These are phyloP conservation scores for Tuber microsphaerosporum DNA, from an alignment of 495 filamentous ascomycete genomes.

Conservation along the genomic window DNA sequence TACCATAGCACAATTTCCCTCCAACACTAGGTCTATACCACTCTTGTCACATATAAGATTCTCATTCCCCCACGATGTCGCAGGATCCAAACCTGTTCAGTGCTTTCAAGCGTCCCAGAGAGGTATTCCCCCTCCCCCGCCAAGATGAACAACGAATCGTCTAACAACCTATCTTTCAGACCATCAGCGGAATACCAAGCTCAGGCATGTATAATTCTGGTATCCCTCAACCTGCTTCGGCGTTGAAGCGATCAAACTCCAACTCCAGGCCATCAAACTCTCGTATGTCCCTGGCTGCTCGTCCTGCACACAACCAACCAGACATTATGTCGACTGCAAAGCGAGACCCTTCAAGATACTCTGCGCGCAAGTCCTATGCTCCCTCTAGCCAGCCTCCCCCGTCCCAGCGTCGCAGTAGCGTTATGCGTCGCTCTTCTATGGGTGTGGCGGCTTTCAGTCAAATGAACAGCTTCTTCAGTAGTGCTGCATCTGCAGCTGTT, in stretches of 20 bases:
- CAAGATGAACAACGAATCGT: constrained; percentile 4
- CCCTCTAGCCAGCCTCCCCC: constrained; percentile 51
- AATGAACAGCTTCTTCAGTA: constrained; percentile 72
- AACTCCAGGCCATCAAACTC: constrained; percentile 72
- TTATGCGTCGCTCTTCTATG: constrained; percentile 64
- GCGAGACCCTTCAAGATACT: constrained; percentile 59
- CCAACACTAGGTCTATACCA: not conserved
- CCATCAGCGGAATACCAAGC: constrained; percentile 55
- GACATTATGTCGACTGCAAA: constrained; percentile 78
- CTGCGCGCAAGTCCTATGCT: constrained; percentile 64
- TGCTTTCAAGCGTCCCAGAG: constrained; percentile 57
- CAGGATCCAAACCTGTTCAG: constrained; percentile 66
- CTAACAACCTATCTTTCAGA: constrained; percentile 47
- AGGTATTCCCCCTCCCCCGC: constrained; percentile 47
- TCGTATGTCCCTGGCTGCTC: constrained; percentile 75
- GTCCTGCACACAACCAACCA: constrained; percentile 64
- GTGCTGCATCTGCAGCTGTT: constrained; percentile 66
- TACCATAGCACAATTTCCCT: not conserved
- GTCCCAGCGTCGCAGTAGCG: constrained; percentile 71
- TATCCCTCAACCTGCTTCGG: constrained; percentile 84
- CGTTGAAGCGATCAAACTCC: constrained; percentile 88
- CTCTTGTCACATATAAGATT: constrained; percentile 2
- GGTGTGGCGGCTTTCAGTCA: constrained; percentile 50
- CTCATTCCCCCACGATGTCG: constrained; percentile 49
- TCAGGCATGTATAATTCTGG: constrained; percentile 56